These are phyloP conservation scores for Cryptosporidium bovis DNA, from an alignment of 169 alveolate species.

Conservation along the genomic window DNA sequence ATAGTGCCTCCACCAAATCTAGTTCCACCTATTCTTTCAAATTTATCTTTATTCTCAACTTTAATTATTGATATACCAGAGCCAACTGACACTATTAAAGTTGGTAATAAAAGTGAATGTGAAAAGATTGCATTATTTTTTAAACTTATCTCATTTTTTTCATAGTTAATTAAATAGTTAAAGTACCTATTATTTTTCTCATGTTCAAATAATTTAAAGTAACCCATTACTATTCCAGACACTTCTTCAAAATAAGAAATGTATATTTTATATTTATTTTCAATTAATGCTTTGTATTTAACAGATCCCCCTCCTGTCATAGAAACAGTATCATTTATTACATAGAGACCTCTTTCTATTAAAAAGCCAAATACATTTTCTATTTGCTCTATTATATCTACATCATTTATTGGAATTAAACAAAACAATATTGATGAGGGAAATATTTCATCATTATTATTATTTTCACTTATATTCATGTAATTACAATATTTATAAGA, in stretches of 20 bases:
- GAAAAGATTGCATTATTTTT: conserved; percentile 5
- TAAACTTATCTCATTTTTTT: conserved; percentile 7
- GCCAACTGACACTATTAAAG: conserved; percentile 42
- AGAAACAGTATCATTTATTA: conserved; percentile 1
- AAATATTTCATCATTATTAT: not conserved
- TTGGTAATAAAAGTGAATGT: conserved; percentile 12
- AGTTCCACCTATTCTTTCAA: conserved; percentile 70
- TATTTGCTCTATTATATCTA: conserved; percentile 12
- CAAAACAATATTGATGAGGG: conserved; percentile 18
- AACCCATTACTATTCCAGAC: conserved; percentile 48
- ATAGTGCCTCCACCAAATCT: conserved; percentile 72
- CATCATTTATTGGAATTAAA: conserved; percentile 17
- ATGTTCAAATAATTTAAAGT: conserved; percentile 17
- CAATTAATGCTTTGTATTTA: conserved; percentile 16
- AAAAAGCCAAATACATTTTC: conserved; percentile 32
- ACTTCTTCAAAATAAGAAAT: conserved; percentile 45
- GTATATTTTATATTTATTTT: conserved; percentile 1
- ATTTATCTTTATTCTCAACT: conserved; percentile 30
- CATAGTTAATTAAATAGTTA: not conserved
- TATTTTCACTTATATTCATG: conserved; percentile 5
- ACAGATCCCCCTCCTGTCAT: conserved; percentile 73
- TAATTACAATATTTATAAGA: not conserved
- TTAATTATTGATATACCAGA: conserved; percentile 67
- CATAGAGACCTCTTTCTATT: conserved; percentile 18
- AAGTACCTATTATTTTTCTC: not conserved